phyloP scores from a whole-genome alignment of 129 eudicot species.

The Glebionis coronaria region DNA sequence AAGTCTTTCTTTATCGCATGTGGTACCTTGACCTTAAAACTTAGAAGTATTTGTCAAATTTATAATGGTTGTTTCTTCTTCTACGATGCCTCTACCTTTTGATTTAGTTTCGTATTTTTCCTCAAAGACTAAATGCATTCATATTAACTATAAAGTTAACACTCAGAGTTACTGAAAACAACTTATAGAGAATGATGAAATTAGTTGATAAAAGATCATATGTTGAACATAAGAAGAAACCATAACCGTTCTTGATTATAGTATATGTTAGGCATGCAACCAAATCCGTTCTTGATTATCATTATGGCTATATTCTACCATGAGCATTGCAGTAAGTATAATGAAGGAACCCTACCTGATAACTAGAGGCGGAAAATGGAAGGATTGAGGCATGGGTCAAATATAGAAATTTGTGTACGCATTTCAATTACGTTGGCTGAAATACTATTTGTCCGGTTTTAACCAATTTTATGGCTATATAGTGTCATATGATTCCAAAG shows the following conservation, averaged over 20 bases:
- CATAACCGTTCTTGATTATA: not conserved
- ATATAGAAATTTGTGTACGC: not conserved
- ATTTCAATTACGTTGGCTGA: not conserved
- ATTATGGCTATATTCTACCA: not conserved
- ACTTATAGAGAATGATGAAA: not conserved
- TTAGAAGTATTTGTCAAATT: not conserved
- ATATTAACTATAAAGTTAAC: not conserved
- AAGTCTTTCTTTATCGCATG: not conserved
- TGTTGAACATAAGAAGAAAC: not conserved
- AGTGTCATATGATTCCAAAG: not conserved
- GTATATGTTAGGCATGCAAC: not conserved
- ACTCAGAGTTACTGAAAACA: not conserved
- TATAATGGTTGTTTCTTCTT: not conserved
- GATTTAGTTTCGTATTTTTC: not conserved
- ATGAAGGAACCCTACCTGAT: not conserved
- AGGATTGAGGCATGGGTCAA: not conserved
- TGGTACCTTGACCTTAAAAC: not conserved
- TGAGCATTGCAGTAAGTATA: not conserved
- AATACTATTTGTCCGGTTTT: too few species aligned
- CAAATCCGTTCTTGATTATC: not conserved
- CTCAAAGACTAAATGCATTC: not conserved
- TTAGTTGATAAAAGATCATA: not conserved
- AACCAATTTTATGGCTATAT: too few species aligned
- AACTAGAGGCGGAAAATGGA: not conserved
- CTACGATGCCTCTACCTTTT: not conserved